Conservation (phyloP, 352 stramenopile species). For the Pythium biforme region DNA sequence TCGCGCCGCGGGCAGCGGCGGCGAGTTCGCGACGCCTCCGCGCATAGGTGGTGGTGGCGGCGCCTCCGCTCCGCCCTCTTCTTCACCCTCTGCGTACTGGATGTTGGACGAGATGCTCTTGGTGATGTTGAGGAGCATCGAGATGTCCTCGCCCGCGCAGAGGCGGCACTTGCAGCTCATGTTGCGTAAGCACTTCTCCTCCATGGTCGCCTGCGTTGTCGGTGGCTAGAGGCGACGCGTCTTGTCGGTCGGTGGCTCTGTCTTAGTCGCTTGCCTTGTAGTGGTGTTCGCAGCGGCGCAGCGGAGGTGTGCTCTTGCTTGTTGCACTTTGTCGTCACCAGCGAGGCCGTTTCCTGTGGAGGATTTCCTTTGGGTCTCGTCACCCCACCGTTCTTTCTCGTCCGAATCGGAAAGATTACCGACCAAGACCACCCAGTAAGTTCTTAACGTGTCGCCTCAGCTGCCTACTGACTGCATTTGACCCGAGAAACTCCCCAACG, state of each 20-base stretch:
- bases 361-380: constrained; percentile 11
- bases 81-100: constrained; percentile 54
- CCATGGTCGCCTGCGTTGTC: constrained; percentile 37
- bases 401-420: constrained; percentile 21
- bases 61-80: constrained; percentile 14
- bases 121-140: constrained; percentile 71
- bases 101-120: constrained; percentile 84
- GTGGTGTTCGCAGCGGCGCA: constrained; percentile 4
- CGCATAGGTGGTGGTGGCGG: constrained; percentile 31
- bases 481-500: not conserved
- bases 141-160: constrained; percentile 79
- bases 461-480: not conserved
- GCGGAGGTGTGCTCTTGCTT: not conserved
- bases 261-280: not conserved
- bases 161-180: constrained; percentile 86
- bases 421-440: constrained; percentile 9
- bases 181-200: constrained; percentile 80
- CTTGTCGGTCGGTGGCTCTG: not conserved
- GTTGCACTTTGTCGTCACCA: constrained; percentile 6
- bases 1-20: constrained; percentile 28
- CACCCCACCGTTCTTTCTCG: constrained; percentile 14
- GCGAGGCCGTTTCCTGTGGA: constrained; percentile 4
- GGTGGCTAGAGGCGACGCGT: not conserved
- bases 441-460: not conserved
- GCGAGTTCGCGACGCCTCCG: constrained; percentile 46